Conservation (phyloP, 768 basidiomycete genomes). For the Phaffia tasmanica region DNA sequence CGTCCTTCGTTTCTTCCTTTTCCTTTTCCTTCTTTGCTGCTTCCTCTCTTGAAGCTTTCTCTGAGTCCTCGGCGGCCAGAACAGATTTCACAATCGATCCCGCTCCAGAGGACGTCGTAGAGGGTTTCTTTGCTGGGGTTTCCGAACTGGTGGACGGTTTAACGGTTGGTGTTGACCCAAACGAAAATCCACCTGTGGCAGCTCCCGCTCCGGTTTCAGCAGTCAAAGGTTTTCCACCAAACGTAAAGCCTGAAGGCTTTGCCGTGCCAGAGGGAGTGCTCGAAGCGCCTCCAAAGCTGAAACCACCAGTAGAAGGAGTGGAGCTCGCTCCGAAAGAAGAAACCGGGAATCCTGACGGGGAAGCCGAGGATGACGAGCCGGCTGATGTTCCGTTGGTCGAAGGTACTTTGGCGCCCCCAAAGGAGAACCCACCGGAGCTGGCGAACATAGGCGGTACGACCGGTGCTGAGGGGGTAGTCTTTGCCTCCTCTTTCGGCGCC, state of each 20-base stretch:
- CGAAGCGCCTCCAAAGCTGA: constrained; percentile 14
- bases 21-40: background rate
- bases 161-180: constrained; percentile 1
- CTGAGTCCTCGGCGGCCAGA: background rate
- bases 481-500: constrained; percentile 3
- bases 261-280: too few species aligned
- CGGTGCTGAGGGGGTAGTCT: background rate
- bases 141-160: background rate
- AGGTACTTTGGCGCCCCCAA: too few species aligned
- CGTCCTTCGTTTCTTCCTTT: background rate
- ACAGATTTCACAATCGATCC: background rate
- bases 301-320: background rate
- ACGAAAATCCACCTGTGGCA: constrained; percentile 16
- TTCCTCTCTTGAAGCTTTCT: background rate
- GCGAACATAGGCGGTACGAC: background rate
- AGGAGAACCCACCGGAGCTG: background rate
- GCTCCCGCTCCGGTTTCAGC: constrained; percentile 43
- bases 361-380: too few species aligned
- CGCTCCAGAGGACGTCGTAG: background rate
- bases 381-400: too few species aligned
- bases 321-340: too few species aligned
- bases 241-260: too few species aligned
- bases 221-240: constrained; percentile 33
- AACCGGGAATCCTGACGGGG: too few species aligned
- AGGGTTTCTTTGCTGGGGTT: background rate